Evolutionary conservation across 1,284 basidiomycete genomes (phyloP).

Genomic region (Tetrapyrgos nigripes): DNA sequence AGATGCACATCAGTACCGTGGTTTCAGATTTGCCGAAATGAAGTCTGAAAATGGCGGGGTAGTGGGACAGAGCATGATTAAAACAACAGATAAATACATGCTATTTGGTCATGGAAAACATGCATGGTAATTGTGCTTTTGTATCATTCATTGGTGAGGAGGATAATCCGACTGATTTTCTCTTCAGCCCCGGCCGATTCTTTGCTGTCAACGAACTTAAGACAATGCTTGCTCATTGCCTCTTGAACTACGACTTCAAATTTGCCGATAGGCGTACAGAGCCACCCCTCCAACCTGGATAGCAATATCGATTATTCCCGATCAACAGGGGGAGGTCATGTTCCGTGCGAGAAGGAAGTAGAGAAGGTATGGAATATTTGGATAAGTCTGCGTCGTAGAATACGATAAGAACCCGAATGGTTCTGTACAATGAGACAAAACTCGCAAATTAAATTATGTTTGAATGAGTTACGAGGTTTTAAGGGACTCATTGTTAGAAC

Average conservation of each 20-base stretch:
- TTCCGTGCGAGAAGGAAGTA: too few relatives aligned
- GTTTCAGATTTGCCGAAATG: background rate
- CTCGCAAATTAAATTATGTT: too few relatives aligned
- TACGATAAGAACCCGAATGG: too few relatives aligned
- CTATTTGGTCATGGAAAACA: background rate
- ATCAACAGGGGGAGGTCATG: constrained; percentile 17
- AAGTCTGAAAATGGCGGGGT: background rate
- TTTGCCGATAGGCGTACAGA: background rate
- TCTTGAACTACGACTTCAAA: constrained; percentile 15
- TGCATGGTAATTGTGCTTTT: background rate
- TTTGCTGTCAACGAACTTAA: constrained; percentile 17
- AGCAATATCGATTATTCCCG: constrained; percentile 6
- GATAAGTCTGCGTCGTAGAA: too few relatives aligned
- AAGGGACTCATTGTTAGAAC: too few relatives aligned
- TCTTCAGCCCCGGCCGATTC: constrained; percentile 18
- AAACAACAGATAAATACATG: background rate
- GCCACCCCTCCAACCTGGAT: constrained; percentile 8
- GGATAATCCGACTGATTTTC: background rate
- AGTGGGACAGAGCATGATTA: background rate
- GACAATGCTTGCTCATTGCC: constrained; percentile 7
- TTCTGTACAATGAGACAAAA: too few relatives aligned
- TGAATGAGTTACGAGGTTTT: too few relatives aligned
- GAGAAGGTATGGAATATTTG: too few relatives aligned
- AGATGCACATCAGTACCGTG: background rate
- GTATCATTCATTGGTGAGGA: background rate